Percentiles rank a stretch among this genome's conserved stretches.
These are phyloP conservation scores for Pythium grandisporangium DNA, from an alignment of 352 stramenopile genomes.

Conservation along the genomic window DNA sequence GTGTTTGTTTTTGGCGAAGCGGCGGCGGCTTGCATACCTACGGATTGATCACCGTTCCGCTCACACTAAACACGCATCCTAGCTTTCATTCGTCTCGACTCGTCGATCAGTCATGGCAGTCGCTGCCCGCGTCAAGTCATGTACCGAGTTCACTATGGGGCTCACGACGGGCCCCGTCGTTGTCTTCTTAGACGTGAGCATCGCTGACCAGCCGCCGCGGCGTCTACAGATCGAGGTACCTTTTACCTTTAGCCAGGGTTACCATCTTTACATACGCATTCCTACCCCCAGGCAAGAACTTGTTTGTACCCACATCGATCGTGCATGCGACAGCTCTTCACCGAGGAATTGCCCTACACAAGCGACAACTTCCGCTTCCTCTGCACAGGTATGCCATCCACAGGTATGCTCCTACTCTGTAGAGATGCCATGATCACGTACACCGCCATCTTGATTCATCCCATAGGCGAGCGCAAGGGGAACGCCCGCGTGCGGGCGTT, in stretches of 20 bases:
- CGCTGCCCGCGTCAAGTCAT: slow-evolving; percentile 27
- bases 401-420: no score
- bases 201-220: slow-evolving; percentile 35
- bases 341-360: slow-evolving; percentile 59
- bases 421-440: neutral
- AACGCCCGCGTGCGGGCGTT: slow-evolving; percentile 33
- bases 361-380: slow-evolving; percentile 65
- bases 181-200: slow-evolving; percentile 55
- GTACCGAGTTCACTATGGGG: slow-evolving; percentile 36
- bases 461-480: slow-evolving; percentile 41
- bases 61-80: no score
- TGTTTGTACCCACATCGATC: neutral
- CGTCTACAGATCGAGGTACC: slow-evolving; percentile 59
- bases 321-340: slow-evolving; percentile 35
- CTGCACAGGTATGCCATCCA: slow-evolving; percentile 61
- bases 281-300: no score
- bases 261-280: no score
- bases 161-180: slow-evolving; percentile 25
- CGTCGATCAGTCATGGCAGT: slow-evolving; percentile 53
- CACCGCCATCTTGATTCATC: no score
- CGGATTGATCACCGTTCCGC: no score
- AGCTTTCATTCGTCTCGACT: no score
- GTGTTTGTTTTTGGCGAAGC: no score
- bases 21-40: no score
- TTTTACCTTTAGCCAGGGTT: neutral